phyloP scores from a whole-genome alignment of 2,329 filamentous ascomycete genomes.

The Penicillium sp. region DNA sequence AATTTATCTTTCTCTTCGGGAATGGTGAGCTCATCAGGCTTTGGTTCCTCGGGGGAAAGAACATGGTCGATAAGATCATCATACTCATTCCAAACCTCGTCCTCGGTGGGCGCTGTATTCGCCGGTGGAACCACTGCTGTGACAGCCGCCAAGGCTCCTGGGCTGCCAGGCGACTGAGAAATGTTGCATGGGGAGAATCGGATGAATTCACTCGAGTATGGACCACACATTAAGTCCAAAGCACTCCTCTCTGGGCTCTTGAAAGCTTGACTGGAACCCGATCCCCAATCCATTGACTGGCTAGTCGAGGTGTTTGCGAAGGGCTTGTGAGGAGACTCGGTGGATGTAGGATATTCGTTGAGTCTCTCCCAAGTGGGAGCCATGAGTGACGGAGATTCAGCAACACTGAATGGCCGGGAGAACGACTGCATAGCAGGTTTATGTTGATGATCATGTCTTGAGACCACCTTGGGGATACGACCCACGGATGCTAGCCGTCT shows the following conservation, averaged over 20 bases:
- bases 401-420: slow-evolving; percentile 68
- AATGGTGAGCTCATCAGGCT: slow-evolving; percentile 13
- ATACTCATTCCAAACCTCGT: slow-evolving; percentile 93
- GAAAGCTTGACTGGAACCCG: slow-evolving; percentile 31
- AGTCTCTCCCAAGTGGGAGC: slow-evolving; percentile 24
- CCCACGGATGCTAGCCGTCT: slow-evolving; percentile 75
- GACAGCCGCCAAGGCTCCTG: slow-evolving; percentile 56
- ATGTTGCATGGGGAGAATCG: slow-evolving; percentile 67
- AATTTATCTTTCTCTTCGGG: slow-evolving; percentile 27
- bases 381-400: slow-evolving; percentile 41
- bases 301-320: slow-evolving; percentile 23
- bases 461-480: slow-evolving; percentile 77
- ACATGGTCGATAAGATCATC: slow-evolving; percentile 77
- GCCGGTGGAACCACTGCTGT: slow-evolving; percentile 62
- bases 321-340: slow-evolving; percentile 18
- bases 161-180: slow-evolving; percentile 65
- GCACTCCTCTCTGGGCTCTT: slow-evolving; percentile 32
- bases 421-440: slow-evolving; percentile 72
- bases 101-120: slow-evolving; percentile 62
- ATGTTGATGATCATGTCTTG: slow-evolving; percentile 57
- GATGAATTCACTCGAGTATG: slow-evolving; percentile 60
- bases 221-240: slow-evolving; percentile 33
- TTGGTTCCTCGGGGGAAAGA: slow-evolving; percentile 44
- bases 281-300: slow-evolving; percentile 21
- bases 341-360: slow-evolving; percentile 24